phyloP scores from a whole-genome alignment of 257 asterid species.

The Knoxia roxburghii region DNA sequence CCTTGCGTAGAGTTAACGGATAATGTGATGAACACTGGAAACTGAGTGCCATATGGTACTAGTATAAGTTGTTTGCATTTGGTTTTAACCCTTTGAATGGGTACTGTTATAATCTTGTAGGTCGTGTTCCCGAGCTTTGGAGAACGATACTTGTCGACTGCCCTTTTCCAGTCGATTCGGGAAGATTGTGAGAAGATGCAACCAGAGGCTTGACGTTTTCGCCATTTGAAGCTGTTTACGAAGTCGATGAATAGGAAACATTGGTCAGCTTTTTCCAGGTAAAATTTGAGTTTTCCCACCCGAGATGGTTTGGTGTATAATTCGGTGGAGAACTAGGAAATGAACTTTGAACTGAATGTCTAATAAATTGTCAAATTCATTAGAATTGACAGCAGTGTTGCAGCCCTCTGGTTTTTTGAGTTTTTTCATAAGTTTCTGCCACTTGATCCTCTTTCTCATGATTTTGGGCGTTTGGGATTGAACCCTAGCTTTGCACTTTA shows the following conservation, averaged over 20 bases:
- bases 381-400: neutral
- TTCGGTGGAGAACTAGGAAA: neutral
- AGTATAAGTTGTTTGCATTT: neutral
- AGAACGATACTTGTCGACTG: conserved; percentile 80
- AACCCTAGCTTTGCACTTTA: no score
- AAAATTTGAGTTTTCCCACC: neutral
- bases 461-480: no score
- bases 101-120: conserved; percentile 30
- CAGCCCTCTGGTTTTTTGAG: no score
- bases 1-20: neutral
- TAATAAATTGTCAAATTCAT: neutral
- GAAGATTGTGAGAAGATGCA: conserved; percentile 91
- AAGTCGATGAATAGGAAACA: neutral
- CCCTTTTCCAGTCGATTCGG: conserved; percentile 85
- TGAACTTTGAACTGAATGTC: neutral
- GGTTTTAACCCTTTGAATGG: conserved; percentile 4
- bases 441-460: no score
- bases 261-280: neutral
- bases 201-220: conserved; percentile 46
- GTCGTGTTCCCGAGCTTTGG: conserved; percentile 97
- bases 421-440: no score
- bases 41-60: neutral
- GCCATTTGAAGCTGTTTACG: neutral
- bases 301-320: neutral
- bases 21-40: neutral